A percentile compares a stretch with the other conserved stretches of the same genome.
phyloP scores from a whole-genome alignment of 441 rosid species.

The Adansonia grandidieri region DNA sequence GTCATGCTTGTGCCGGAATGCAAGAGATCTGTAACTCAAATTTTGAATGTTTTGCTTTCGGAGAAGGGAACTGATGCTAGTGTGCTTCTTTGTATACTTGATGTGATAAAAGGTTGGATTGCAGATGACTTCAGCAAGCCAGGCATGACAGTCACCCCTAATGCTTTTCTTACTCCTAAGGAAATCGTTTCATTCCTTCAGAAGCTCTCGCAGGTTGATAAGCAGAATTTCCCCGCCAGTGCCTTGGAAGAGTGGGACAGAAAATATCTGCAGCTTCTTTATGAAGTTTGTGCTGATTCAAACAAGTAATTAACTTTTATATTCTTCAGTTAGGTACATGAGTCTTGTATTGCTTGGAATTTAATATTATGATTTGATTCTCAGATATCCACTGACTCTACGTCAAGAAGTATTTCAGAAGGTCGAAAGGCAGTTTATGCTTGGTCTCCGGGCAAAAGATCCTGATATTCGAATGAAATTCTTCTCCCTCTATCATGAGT shows the following conservation, averaged over 20 bases:
- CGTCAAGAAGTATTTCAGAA: conserved; percentile 93
- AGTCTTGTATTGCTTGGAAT: conserved; percentile 27
- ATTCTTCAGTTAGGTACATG: neutral
- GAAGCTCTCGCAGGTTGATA: conserved; percentile 93
- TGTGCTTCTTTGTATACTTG: conserved; percentile 86
- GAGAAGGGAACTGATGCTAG: conserved; percentile 93
- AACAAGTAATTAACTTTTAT: conserved; percentile 57
- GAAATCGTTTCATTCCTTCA: conserved; percentile 88
- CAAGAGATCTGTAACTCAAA: conserved; percentile 79
- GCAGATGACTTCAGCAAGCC: conserved; percentile 74
- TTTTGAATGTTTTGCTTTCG: conserved; percentile 75
- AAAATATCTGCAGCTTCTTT: conserved; percentile 92
- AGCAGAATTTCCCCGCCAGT: conserved; percentile 69
- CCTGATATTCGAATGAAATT: conserved; percentile 91
- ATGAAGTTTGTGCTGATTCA: conserved; percentile 88
- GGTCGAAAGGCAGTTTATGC: conserved; percentile 98
- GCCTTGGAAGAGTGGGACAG: conserved; percentile 89
- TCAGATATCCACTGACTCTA: conserved; percentile 65
- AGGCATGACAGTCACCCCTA: conserved; percentile 53
- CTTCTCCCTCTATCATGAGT: conserved; percentile 84
- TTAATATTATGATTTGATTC: conserved; percentile 33
- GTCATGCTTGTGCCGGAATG: conserved; percentile 87
- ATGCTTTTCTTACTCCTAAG: conserved; percentile 66
- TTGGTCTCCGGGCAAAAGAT: conserved; percentile 95
- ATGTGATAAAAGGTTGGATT: conserved; percentile 85